Evolutionary conservation across 2,329 filamentous ascomycete species (phyloP).

Genomic region (Domatiomyces globalis): DNA sequence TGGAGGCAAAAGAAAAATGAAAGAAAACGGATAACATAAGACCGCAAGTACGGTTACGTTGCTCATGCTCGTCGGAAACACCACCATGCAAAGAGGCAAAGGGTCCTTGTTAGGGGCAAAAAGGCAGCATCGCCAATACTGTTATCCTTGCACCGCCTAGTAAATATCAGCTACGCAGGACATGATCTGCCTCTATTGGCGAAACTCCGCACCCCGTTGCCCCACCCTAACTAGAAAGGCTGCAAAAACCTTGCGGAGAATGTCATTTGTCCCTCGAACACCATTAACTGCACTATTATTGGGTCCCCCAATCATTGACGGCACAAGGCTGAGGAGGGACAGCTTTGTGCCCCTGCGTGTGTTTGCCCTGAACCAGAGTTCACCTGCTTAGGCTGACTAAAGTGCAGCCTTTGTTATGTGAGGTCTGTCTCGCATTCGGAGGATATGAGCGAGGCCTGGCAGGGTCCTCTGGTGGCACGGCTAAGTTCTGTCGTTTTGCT

Average conservation of each 20-base stretch:
- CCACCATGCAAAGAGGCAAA: not conserved
- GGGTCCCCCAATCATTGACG: too few species aligned
- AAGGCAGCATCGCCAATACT: not conserved
- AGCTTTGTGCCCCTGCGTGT: too few species aligned
- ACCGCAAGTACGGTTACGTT: not conserved
- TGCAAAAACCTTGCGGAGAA: not conserved
- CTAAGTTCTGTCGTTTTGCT: too few species aligned
- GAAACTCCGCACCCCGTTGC: not conserved
- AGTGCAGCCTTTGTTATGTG: too few species aligned
- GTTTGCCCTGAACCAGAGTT: not conserved
- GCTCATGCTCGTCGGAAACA: not conserved
- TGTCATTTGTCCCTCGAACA: not conserved
- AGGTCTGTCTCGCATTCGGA: too few species aligned
- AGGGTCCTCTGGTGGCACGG: too few species aligned
- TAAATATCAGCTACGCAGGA: not conserved
- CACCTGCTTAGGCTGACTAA: too few species aligned
- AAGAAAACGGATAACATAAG: not conserved
- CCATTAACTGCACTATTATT: not conserved
- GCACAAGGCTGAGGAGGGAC: too few species aligned
- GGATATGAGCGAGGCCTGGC: too few species aligned
- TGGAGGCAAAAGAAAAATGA: not conserved
- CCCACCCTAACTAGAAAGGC: not conserved
- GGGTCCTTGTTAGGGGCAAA: not conserved
- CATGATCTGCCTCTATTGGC: not conserved
- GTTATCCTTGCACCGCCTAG: not conserved